Percentiles rank a stretch among this genome's conserved stretches.
Evolutionary conservation across 2,329 filamentous ascomycete genomes (phyloP).

Genomic region (Fusarium sulawesiense): DNA sequence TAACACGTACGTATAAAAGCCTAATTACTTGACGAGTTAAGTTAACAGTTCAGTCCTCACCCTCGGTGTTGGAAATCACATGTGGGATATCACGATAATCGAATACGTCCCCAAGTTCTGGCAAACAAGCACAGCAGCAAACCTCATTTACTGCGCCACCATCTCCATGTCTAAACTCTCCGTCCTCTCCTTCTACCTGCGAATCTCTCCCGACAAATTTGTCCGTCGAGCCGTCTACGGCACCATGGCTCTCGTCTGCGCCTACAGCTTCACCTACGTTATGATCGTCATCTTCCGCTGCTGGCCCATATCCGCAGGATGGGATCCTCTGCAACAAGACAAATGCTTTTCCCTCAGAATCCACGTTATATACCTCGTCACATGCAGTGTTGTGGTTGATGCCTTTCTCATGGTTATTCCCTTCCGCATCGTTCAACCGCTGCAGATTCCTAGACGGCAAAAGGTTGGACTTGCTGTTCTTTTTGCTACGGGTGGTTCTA

Average conservation of each 20-base stretch:
- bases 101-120: conserved; percentile 43
- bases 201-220: conserved; percentile 50
- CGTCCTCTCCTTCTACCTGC: conserved; percentile 59
- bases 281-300: conserved; percentile 56
- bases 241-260: conserved; percentile 51
- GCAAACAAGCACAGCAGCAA: conserved; percentile 51
- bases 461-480: conserved; percentile 62
- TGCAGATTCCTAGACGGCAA: conserved; percentile 61
- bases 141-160: conserved; percentile 56
- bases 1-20: conserved; percentile 36
- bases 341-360: conserved; percentile 55
- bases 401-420: conserved; percentile 59
- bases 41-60: conserved; percentile 36
- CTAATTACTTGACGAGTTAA: rapidly evolving
- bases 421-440: conserved; percentile 55
- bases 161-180: conserved; percentile 57
- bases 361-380: conserved; percentile 41
- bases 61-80: conserved; percentile 46
- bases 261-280: conserved; percentile 56
- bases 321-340: conserved; percentile 53
- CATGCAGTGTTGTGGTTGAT: conserved; percentile 60
- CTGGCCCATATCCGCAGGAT: conserved; percentile 55
- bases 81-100: conserved; percentile 44
- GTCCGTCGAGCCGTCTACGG: conserved; percentile 39
- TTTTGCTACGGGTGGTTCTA: conserved; percentile 53